Evolutionary conservation across 2,329 filamentous ascomycete genomes (phyloP).

Genomic region (Ceratocystis smalleyi): DNA sequence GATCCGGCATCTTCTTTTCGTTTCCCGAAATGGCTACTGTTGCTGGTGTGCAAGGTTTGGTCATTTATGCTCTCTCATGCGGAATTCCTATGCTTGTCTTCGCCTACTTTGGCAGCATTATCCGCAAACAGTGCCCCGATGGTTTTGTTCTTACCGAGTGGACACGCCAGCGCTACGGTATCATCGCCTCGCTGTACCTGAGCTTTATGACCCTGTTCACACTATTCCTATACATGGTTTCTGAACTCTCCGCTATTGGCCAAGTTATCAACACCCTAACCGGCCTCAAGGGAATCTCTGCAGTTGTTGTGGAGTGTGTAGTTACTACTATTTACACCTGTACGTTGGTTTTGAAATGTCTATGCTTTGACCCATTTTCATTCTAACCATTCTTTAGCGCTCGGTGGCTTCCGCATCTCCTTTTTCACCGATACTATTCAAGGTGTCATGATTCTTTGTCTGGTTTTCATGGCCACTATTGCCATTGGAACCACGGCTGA

Average conservation of each 20-base stretch:
- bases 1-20: slow-evolving; percentile 68
- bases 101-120: slow-evolving; percentile 58
- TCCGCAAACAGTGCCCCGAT: slow-evolving; percentile 63
- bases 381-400: slow-evolving; percentile 32
- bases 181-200: slow-evolving; percentile 53
- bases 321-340: slow-evolving; percentile 75
- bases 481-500: slow-evolving; percentile 61
- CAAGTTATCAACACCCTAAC: slow-evolving; percentile 63
- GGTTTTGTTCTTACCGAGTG: slow-evolving; percentile 77
- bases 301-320: slow-evolving; percentile 61
- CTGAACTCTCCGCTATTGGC: slow-evolving; percentile 65
- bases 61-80: slow-evolving; percentile 61
- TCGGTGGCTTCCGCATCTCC: slow-evolving; percentile 70
- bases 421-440: slow-evolving; percentile 75
- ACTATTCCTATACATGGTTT: slow-evolving; percentile 75
- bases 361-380: neutral
- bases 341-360: slow-evolving; percentile 26
- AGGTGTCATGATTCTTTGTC: slow-evolving; percentile 57
- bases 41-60: slow-evolving; percentile 59
- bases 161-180: slow-evolving; percentile 64
- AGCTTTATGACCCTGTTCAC: slow-evolving; percentile 66
- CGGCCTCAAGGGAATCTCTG: slow-evolving; percentile 56
- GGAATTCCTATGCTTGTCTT: slow-evolving; percentile 60
- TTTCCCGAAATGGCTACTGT: slow-evolving; percentile 71
- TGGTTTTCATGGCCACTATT: slow-evolving; percentile 62